Evolutionary conservation across 352 stramenopile species (phyloP).

Genomic region (Phytophthora cryptogea): DNA sequence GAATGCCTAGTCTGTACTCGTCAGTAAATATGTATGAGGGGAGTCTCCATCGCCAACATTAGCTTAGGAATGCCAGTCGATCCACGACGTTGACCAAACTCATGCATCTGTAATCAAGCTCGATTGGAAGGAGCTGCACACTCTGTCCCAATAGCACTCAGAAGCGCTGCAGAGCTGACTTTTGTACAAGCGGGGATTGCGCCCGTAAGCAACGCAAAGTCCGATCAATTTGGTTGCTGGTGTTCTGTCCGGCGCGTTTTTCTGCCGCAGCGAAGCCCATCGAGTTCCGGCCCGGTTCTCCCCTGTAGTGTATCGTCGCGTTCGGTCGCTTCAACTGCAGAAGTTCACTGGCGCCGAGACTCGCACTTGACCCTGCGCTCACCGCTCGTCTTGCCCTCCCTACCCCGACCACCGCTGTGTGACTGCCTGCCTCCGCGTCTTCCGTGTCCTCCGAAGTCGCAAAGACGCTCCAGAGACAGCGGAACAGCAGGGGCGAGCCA

Average conservation of each 20-base stretch:
- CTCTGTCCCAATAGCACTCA: no score
- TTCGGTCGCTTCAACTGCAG: slow-evolving; percentile 8
- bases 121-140: no score
- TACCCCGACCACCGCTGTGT: no score
- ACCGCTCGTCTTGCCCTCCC: background rate
- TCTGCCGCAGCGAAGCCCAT: slow-evolving; percentile 1
- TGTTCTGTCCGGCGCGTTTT: slow-evolving; percentile 3
- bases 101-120: no score
- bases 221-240: slow-evolving; percentile 4
- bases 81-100: no score
- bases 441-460: slow-evolving; percentile 6
- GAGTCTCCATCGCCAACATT: no score
- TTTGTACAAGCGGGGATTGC: no score
- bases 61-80: no score
- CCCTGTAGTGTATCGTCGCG: slow-evolving; percentile 7
- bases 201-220: no score
- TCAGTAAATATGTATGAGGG: no score
- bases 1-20: no score
- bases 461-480: slow-evolving; percentile 9
- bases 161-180: no score
- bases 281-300: slow-evolving; percentile 3
- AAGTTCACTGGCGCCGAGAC: slow-evolving; percentile 6
- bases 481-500: slow-evolving; percentile 1
- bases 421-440: background rate
- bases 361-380: background rate